Conservation (phyloP, 805 yeast species). For the Millerozyma miso region DNA sequence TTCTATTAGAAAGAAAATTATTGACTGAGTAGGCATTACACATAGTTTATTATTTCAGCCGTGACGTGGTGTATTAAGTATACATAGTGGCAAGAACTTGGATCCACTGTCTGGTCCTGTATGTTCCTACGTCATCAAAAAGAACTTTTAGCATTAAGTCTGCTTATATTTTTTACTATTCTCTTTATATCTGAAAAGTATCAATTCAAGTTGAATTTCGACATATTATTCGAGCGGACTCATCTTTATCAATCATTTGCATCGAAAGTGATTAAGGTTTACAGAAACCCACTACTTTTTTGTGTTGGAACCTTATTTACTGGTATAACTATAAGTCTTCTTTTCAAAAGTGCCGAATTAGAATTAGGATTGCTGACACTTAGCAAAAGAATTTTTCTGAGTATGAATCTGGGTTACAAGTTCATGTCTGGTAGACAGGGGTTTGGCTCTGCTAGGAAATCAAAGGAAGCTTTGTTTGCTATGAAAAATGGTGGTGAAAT, state of each 20-base stretch:
- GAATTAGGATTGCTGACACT: conserved; percentile 2
- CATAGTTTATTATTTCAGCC: too few relatives aligned
- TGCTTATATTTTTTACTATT: conserved; percentile 1
- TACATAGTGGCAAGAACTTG: background rate
- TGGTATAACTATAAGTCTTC: background rate
- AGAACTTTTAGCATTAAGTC: conserved; percentile 3
- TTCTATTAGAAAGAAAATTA: too few relatives aligned
- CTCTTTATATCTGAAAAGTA: conserved; percentile 1
- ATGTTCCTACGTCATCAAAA: background rate
- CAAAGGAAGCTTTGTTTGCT: conserved; percentile 37
- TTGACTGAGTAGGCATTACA: too few relatives aligned
- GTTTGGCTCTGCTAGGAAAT: conserved; percentile 12
- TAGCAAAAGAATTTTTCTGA: conserved; percentile 5
- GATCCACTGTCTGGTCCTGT: background rate
- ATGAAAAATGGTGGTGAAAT: conserved; percentile 62
- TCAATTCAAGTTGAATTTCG: background rate
- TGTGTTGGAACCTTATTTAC: background rate
- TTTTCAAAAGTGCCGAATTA: background rate
- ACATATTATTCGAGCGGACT: background rate
- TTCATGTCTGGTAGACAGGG: conserved; percentile 7
- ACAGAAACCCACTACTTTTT: conserved; percentile 4
- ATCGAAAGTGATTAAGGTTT: conserved; percentile 1
- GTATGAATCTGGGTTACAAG: conserved; percentile 14
- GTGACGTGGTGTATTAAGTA: background rate
- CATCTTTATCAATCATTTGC: background rate